Evolutionary conservation across 768 basidiomycete genomes (phyloP).

Genomic region (Boletus subparvulus): DNA sequence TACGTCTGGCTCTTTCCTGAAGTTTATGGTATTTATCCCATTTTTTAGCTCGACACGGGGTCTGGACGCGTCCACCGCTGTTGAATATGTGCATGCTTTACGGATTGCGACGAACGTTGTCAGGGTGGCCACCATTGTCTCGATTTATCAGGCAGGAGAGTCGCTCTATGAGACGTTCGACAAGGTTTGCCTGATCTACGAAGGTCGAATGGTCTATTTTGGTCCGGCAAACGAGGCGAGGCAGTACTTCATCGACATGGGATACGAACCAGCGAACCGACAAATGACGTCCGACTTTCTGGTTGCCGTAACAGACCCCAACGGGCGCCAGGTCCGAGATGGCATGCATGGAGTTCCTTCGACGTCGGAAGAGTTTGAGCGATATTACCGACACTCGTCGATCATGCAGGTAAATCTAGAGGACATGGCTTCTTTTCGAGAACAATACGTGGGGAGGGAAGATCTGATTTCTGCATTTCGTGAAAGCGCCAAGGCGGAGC

Average conservation of each 20-base stretch:
- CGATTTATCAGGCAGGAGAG: slow-evolving; percentile 85
- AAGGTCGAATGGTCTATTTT: slow-evolving; percentile 59
- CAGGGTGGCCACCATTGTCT: slow-evolving; percentile 62
- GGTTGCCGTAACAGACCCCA: slow-evolving; percentile 60
- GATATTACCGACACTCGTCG: slow-evolving; percentile 43
- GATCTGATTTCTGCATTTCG: slow-evolving; percentile 45
- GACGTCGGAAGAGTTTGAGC: slow-evolving; percentile 58
- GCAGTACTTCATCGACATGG: slow-evolving; percentile 59
- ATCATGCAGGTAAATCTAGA: slow-evolving; percentile 41
- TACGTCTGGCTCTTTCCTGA: slow-evolving; percentile 28
- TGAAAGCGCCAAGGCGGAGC: slow-evolving; percentile 52
- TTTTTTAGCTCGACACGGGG: slow-evolving; percentile 60
- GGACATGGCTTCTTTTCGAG: slow-evolving; percentile 49
- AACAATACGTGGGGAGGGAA: slow-evolving; percentile 45
- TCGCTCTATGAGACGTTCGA: slow-evolving; percentile 63
- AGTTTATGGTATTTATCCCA: slow-evolving; percentile 46
- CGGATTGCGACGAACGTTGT: slow-evolving; percentile 63
- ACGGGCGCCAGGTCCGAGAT: slow-evolving; percentile 51
- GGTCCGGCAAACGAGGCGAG: slow-evolving; percentile 54
- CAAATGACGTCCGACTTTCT: slow-evolving; percentile 67
- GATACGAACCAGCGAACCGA: slow-evolving; percentile 52
- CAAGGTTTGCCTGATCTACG: slow-evolving; percentile 65
- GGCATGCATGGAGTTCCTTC: slow-evolving; percentile 31
- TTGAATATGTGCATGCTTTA: slow-evolving; percentile 71
- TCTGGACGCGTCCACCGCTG: slow-evolving; percentile 66